Conservation (phyloP, 441 rosid species). For the Gossypium laxum region DNA sequence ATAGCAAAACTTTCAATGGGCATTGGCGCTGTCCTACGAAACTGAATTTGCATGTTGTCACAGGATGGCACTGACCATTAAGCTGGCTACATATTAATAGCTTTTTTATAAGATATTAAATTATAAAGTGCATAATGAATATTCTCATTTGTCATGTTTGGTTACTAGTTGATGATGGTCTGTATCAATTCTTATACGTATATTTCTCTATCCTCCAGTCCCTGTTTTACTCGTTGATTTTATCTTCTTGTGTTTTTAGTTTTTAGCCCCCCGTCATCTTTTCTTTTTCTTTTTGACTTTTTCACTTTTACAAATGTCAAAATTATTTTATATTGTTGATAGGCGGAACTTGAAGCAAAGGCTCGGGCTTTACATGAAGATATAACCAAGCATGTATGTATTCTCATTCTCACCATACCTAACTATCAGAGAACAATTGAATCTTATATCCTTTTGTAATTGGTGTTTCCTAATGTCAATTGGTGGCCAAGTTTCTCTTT, state of each 20-base stretch:
- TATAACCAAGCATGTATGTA: constrained; percentile 69
- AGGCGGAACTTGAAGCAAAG: constrained; percentile 73
- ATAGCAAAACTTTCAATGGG: neutral
- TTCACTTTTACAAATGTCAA: constrained; percentile 1
- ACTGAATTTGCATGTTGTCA: neutral
- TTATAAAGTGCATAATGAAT: neutral
- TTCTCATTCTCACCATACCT: constrained; percentile 4
- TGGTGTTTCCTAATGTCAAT: neutral
- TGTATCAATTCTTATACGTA: neutral
- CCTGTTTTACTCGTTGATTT: constrained; percentile 3
- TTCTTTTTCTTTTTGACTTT: neutral
- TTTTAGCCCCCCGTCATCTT: neutral
- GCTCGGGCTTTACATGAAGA: constrained; percentile 55
- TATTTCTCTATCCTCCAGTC: neutral
- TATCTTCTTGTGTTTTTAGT: constrained; percentile 6
- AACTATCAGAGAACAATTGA: neutral
- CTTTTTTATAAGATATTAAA: neutral
- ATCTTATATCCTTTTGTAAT: neutral
- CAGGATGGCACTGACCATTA: neutral
- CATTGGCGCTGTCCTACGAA: neutral
- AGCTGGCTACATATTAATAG: neutral
- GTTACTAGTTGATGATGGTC: neutral
- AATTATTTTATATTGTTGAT: constrained; percentile 1
- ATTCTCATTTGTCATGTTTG: neutral
- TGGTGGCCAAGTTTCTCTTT: neutral